Percentiles rank a stretch among this genome's conserved stretches.
These are phyloP conservation scores for Leucaena leucocephala DNA, from an alignment of 306 rosid species.

Conservation along the genomic window DNA sequence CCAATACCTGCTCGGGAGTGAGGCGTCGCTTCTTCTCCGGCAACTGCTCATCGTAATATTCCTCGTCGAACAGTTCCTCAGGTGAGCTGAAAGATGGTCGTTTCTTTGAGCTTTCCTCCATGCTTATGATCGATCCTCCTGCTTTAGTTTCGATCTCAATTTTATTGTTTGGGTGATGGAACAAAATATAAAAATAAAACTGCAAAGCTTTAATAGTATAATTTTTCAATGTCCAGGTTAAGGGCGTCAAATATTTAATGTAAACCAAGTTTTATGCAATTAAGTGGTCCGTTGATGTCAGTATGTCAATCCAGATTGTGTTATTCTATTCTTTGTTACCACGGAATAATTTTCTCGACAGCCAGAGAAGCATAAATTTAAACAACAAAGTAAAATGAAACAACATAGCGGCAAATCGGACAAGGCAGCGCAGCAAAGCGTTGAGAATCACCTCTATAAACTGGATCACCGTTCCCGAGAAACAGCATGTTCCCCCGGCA, in stretches of 20 bases:
- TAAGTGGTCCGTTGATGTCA: background rate
- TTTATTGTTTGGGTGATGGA: background rate
- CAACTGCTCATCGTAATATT: slow-evolving; percentile 83
- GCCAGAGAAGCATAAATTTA: slow-evolving; percentile 5
- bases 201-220: background rate
- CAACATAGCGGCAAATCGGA: background rate
- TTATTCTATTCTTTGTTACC: background rate
- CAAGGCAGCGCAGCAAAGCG: background rate
- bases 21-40: slow-evolving; percentile 99
- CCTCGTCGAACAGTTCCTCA: slow-evolving; percentile 87
- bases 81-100: slow-evolving; percentile 84
- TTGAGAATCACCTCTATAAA: slow-evolving; percentile 63
- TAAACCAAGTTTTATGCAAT: background rate
- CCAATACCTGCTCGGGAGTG: slow-evolving; percentile 80
- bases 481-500: slow-evolving; percentile 75
- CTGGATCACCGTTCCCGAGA: slow-evolving; percentile 69
- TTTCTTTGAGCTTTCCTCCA: slow-evolving; percentile 82
- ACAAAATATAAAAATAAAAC: background rate
- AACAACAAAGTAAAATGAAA: background rate
- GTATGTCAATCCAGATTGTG: background rate
- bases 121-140: slow-evolving; percentile 68
- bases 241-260: background rate
- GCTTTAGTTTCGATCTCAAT: slow-evolving; percentile 37
- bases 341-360: slow-evolving; percentile 7
- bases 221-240: background rate